Conservation (phyloP, 371 early-diverging fungal species). For the Haplosporangium sp. region DNA sequence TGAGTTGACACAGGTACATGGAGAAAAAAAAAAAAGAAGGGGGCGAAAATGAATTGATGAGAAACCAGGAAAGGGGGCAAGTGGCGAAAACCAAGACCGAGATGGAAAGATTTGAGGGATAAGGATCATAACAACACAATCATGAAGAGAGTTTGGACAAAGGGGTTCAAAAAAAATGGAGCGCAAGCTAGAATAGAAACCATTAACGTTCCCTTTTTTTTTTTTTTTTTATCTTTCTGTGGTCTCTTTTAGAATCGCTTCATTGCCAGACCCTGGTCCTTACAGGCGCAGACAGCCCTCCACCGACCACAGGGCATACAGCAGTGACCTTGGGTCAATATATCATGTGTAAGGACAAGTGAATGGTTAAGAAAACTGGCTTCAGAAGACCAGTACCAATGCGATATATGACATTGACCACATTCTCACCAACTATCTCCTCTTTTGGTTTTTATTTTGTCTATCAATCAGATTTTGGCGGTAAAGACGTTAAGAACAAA, state of each 20-base stretch:
- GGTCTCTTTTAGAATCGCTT: conserved; percentile 24
- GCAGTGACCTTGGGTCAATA: conserved; percentile 52
- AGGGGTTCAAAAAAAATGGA: neutral
- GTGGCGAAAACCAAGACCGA: too few species aligned
- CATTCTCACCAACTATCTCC: conserved; percentile 1
- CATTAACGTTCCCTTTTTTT: neutral
- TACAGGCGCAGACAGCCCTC: conserved; percentile 32
- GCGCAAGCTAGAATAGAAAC: too few species aligned
- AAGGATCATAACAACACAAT: too few species aligned
- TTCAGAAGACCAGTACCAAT: neutral
- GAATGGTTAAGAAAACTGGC: too few species aligned
- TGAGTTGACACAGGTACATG: too few species aligned
- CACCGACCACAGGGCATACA: conserved; percentile 38
- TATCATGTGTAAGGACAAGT: conserved; percentile 45
- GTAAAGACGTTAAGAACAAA: conserved; percentile 54
- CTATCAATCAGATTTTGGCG: conserved; percentile 36
- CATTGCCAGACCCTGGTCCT: conserved; percentile 30
- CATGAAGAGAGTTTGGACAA: too few species aligned
- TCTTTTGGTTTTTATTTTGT: conserved; percentile 2
- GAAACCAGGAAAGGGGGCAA: too few species aligned
- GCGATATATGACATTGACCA: neutral
- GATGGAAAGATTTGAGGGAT: too few species aligned
- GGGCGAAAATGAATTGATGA: too few species aligned
- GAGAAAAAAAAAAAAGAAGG: too few species aligned
- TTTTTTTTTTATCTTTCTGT: conserved; percentile 6